Base-by-base conservation (phyloP, 768 basidiomycete genomes). In the Rhizopogon salebrosus region DNA sequence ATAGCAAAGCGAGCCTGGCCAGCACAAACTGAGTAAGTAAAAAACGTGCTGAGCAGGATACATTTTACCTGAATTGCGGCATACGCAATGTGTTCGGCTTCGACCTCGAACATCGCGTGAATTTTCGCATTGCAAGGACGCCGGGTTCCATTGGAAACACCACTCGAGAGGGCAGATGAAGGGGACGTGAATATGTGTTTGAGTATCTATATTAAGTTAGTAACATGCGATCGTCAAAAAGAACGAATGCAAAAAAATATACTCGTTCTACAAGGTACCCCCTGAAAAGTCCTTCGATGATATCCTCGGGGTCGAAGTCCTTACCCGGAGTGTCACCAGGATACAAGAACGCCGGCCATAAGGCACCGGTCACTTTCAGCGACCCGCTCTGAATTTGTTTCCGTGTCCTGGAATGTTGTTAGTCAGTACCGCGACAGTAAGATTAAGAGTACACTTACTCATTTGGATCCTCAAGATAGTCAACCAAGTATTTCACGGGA, bases 51-150 rank as follows among this genome's bases (percentile, higher is more conserved):
- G 18, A n/a, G 5, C 14, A 41, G 11, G 31, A 14, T 40, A 34
- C 6, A 14, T 24, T 8, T 24, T 29, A 40, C 36, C 11, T 52
- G 51, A 34, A 52, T 40, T 0, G 16, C 9, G 0, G 24, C 37
- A 35, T 54, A 54, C 22, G 53, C 26, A 9, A 54, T 50, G n/a
- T 54, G 53, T 27, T 54, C 48, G 6, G 53, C 53, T 5, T 9
- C 29, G 18, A 54, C 38, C 31, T 35, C 27, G 7, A 3, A 4
- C 48, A 54, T 54, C 20, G 38, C 26, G 11, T 50, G 48, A 7
- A 54, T 23, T n/a, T 50, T 54, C 0, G 49, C 48, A 18, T 50
- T 54, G 23, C 29, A 26, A 40, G 50, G 7, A 1, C 8, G 20
- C 1, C n/a, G n/a, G n/a, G 49, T 54, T 3, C 27, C 26, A 16